Evolutionary conservation across 169 alveolate species (phyloP).

Genomic region (Cryptosporidium bovis): DNA sequence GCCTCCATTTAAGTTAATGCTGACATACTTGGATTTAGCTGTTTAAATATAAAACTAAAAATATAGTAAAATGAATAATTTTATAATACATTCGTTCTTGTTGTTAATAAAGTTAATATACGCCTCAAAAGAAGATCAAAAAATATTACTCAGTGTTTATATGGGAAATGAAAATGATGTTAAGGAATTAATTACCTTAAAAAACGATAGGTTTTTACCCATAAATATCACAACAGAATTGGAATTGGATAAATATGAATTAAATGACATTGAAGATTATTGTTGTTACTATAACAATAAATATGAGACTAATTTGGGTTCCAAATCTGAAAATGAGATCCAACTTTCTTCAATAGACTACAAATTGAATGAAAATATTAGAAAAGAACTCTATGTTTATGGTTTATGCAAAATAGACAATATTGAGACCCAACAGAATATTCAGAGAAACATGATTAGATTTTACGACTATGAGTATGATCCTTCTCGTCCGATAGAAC

Average conservation of each 20-base stretch:
- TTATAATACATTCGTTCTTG: too few species aligned
- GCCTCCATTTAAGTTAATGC: too few species aligned
- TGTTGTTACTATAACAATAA: slow-evolving; percentile 8
- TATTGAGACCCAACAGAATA: background rate
- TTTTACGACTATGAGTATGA: slow-evolving; percentile 58
- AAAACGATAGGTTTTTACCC: slow-evolving; percentile 13
- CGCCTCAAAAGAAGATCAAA: background rate
- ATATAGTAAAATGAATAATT: too few species aligned
- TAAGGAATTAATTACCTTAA: slow-evolving; percentile 7
- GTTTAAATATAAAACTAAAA: too few species aligned
- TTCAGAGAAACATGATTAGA: slow-evolving; percentile 1
- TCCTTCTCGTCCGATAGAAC: slow-evolving; percentile 21
- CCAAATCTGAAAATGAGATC: too few species aligned
- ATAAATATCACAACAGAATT: slow-evolving; percentile 7
- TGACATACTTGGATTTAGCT: too few species aligned
- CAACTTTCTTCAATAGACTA: background rate
- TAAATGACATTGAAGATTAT: slow-evolving; percentile 2
- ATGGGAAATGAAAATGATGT: slow-evolving; percentile 17
- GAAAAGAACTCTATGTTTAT: background rate
- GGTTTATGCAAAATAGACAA: background rate
- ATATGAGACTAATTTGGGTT: background rate
- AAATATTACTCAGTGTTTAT: background rate
- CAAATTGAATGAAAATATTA: background rate
- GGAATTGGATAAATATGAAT: slow-evolving; percentile 19
- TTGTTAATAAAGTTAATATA: too few species aligned